Percentiles rank a stretch among this genome's conserved stretches.
Conservation (phyloP, 2,329 filamentous ascomycete genomes). For the Sporothrix curviconia region DNA sequence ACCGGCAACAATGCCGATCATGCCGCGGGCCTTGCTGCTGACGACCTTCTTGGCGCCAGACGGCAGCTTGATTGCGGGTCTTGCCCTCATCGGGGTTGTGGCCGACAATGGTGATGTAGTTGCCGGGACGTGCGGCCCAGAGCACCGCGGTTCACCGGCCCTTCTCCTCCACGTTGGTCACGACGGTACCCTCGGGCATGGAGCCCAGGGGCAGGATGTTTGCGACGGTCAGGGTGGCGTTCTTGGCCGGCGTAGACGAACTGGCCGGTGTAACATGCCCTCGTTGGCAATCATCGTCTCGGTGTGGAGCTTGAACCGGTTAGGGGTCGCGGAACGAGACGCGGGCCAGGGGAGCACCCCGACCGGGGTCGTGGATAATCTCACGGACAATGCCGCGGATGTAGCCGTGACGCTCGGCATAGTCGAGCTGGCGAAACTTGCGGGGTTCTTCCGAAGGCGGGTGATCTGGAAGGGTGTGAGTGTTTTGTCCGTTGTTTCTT, state of each 20-base stretch:
- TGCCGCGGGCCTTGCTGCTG: conserved; percentile 84
- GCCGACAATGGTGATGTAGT: conserved; percentile 97
- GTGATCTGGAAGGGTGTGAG: conserved; percentile 54
- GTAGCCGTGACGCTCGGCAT: conserved; percentile 94
- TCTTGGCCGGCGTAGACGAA: conserved; percentile 99
- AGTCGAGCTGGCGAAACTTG: conserved; percentile 96
- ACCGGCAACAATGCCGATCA: conserved; percentile 99
- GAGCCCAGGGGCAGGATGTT: conserved; percentile 93
- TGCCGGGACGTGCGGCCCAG: conserved; percentile 96
- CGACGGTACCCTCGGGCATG: conserved; percentile 97
- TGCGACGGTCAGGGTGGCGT: conserved; percentile 91
- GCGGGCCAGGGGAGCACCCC: conserved; percentile 95
- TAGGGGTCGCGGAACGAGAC: conserved; percentile 97
- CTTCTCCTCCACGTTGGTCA: conserved; percentile 99
- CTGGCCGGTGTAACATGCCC: conserved; percentile 99
- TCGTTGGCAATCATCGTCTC: conserved; percentile 99
- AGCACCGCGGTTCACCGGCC: conserved; percentile 89
- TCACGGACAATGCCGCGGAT: conserved; percentile 96
- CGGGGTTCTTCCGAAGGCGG: conserved; percentile 88
- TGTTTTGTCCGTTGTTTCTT: neutral
- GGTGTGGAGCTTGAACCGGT: conserved; percentile 91
- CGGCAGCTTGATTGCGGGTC: conserved; percentile 99
- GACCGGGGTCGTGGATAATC: conserved; percentile 97
- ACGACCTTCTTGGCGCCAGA: conserved; percentile 99
- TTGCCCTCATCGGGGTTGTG: conserved; percentile 99